Percentiles rank a stretch among this genome's conserved stretches.
phyloP scores from a whole-genome alignment of 2,329 filamentous ascomycete genomes.

The Cercospora sp. region DNA sequence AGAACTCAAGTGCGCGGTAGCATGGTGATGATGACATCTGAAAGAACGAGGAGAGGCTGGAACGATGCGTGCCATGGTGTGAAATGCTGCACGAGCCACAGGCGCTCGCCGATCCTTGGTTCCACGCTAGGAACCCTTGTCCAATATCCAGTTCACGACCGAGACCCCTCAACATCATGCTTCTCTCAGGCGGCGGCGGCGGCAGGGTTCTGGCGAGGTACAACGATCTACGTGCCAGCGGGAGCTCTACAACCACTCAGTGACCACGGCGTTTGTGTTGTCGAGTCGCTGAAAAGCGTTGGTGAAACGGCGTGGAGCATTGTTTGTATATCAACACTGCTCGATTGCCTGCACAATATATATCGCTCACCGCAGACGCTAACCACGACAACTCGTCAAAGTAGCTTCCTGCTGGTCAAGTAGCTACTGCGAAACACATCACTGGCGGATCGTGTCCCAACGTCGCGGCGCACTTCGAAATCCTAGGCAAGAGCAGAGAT shows the following conservation, averaged over 20 bases:
- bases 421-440: slow-evolving; percentile 1
- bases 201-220: not conserved
- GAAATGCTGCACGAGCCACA: not conserved
- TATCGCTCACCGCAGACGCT: not conserved
- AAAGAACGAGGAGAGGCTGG: not conserved
- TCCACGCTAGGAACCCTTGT: not conserved
- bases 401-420: not conserved
- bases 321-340: not conserved
- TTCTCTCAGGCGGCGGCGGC: not conserved
- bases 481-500: not conserved
- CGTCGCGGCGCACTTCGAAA: not conserved
- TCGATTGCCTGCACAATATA: not conserved
- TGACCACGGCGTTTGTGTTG: slow-evolving; percentile 1
- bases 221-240: not conserved
- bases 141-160: not conserved
- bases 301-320: not conserved
- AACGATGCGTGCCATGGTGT: not conserved
- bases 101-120: not conserved
- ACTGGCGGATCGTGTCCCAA: not conserved
- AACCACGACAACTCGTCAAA: not conserved
- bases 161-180: slow-evolving; percentile 5
- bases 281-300: not conserved
- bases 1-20: not conserved
- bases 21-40: not conserved
- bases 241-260: not conserved